These are phyloP conservation scores for Penicillium frequentans DNA, from an alignment of 2,329 filamentous ascomycete species.

Conservation along the genomic window DNA sequence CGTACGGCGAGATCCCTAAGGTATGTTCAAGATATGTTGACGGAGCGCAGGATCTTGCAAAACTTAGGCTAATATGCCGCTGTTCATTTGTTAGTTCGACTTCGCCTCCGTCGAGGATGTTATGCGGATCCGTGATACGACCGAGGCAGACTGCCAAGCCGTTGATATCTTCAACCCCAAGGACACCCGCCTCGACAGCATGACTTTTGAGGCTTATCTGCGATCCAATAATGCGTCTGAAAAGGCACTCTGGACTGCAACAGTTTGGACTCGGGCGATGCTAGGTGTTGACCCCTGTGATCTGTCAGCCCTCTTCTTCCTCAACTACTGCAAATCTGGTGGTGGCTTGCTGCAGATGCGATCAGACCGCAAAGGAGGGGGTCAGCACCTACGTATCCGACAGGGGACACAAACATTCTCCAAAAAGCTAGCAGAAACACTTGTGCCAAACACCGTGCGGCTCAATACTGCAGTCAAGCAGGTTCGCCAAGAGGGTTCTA, in stretches of 20 bases:
- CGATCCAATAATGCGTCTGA: constrained; percentile 30
- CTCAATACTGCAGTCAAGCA: not conserved
- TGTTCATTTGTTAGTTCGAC: constrained; percentile 16
- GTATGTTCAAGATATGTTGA: not conserved
- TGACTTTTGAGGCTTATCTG: constrained; percentile 44
- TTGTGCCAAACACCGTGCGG: constrained; percentile 16
- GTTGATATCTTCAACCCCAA: constrained; percentile 26
- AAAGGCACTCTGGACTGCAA: constrained; percentile 35
- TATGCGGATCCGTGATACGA: constrained; percentile 35
- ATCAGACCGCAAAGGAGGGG: constrained; percentile 54
- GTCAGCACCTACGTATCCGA: constrained; percentile 52
- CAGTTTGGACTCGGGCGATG: constrained; percentile 51
- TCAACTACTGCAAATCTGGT: constrained; percentile 56
- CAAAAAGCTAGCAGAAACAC: constrained; percentile 34
- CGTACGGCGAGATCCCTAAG: not conserved
- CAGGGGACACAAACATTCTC: constrained; percentile 50
- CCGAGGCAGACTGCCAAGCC: constrained; percentile 41
- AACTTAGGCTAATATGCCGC: not conserved
- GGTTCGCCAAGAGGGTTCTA: not conserved
- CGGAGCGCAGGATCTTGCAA: fast-evolving
- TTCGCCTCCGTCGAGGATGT: constrained; percentile 26
- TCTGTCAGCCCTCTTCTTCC: constrained; percentile 53
- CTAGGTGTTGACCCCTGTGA: constrained; percentile 52
- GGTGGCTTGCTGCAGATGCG: constrained; percentile 54
- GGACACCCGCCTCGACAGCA: constrained; percentile 31